Percentiles rank a stretch among this genome's conserved stretches.
Evolutionary conservation across 371 early-diverging fungal genomes (phyloP).

Genomic region (Lichtheimia hyalospora): DNA sequence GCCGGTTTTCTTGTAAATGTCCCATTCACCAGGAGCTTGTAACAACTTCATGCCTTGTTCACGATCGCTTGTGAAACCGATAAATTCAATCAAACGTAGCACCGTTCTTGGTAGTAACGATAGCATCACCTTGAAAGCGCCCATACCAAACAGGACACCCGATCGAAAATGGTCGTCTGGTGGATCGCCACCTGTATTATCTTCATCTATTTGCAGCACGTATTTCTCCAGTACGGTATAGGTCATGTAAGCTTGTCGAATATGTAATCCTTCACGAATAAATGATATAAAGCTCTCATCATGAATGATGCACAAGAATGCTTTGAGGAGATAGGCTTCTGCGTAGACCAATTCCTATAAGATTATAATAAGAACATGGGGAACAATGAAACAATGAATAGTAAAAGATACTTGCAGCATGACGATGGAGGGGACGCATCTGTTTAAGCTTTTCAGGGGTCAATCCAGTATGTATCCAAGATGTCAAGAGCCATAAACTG

Average conservation of each 20-base stretch:
- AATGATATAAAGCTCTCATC: constrained; percentile 68
- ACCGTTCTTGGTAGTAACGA: constrained; percentile 63
- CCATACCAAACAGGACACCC: constrained; percentile 67
- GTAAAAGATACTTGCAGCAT: constrained; percentile 45
- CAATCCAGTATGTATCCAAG: constrained; percentile 19
- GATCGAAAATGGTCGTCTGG: constrained; percentile 68
- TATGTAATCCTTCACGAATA: constrained; percentile 65
- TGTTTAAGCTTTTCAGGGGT: constrained; percentile 33
- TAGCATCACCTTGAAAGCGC: constrained; percentile 66
- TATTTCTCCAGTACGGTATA: constrained; percentile 57
- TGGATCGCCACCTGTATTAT: background rate
- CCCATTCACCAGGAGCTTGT: constrained; percentile 55
- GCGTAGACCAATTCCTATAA: constrained; percentile 66
- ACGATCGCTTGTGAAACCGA: constrained; percentile 71
- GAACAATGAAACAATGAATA: too few species aligned
- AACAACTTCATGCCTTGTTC: constrained; percentile 57
- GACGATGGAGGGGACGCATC: constrained; percentile 60
- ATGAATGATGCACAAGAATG: constrained; percentile 57
- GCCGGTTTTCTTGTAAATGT: constrained; percentile 11
- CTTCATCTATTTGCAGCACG: constrained; percentile 36
- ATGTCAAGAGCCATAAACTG: constrained; percentile 19
- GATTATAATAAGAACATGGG: too few species aligned
- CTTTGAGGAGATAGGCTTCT: constrained; percentile 62
- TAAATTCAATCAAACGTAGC: constrained; percentile 64
- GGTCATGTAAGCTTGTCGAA: constrained; percentile 56